A percentile compares a stretch with the other conserved stretches of the same genome.
Evolutionary conservation across 140 eudicot species (phyloP).

Genomic region (Cichorium intybus): DNA sequence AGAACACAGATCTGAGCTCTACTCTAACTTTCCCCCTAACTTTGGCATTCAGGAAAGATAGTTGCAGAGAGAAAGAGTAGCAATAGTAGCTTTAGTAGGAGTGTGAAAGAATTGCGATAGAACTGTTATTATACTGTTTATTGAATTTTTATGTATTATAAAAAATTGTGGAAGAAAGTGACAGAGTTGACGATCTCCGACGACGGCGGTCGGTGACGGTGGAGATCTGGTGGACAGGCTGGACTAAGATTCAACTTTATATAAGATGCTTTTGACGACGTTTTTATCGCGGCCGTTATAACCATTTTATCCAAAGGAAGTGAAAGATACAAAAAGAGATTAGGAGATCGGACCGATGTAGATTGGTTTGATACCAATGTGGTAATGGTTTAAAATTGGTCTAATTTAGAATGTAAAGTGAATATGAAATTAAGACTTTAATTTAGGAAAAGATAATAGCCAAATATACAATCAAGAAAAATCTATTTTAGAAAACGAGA

Average conservation of each 20-base stretch:
- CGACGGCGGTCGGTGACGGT: conserved; percentile 44
- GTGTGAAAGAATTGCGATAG: conserved; percentile 22
- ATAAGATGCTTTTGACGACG: conserved; percentile 13
- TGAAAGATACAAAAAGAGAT: background rate
- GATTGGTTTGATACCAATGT: too few species aligned
- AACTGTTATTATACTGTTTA: background rate
- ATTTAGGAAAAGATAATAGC: too few species aligned
- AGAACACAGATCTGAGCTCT: conserved; percentile 10
- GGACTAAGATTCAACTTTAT: conserved; percentile 20
- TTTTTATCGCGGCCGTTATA: conserved; percentile 30
- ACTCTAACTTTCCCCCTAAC: conserved; percentile 12
- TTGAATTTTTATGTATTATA: background rate
- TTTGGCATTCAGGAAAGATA: conserved; percentile 14
- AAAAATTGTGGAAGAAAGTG: background rate
- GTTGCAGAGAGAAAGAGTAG: background rate
- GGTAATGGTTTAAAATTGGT: too few species aligned
- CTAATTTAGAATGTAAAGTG: too few species aligned
- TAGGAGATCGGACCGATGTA: too few species aligned
- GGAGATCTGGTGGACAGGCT: conserved; percentile 27
- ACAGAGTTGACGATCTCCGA: conserved; percentile 27
- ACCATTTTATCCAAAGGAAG: conserved; percentile 15
- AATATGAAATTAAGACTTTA: too few species aligned
- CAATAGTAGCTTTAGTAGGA: conserved; percentile 16
- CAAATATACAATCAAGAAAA: too few species aligned
- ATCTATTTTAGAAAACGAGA: too few species aligned